phyloP scores from a whole-genome alignment of 2,329 filamentous ascomycete genomes.

The Neodidymelliopsis sp. region DNA sequence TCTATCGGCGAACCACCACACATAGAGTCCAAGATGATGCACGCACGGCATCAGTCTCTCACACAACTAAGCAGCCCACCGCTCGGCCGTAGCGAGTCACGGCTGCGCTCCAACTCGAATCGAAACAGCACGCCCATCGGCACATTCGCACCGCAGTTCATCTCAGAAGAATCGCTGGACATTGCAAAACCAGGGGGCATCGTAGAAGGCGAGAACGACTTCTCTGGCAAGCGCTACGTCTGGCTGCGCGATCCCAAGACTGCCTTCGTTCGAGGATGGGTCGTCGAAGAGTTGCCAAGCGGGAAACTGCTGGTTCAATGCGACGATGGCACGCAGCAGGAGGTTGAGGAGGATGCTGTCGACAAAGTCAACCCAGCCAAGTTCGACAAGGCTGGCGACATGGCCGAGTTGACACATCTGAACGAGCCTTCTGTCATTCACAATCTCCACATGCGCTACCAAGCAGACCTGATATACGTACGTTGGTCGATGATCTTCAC shows the following conservation, averaged over 20 bases:
- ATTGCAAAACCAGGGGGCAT: conserved; percentile 71
- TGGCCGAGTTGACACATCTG: conserved; percentile 97
- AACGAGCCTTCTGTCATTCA: conserved; percentile 98
- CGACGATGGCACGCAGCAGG: conserved; percentile 93
- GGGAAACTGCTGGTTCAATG: conserved; percentile 84
- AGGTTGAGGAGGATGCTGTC: conserved; percentile 84
- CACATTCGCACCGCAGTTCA: conserved; percentile 96
- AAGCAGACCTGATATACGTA: conserved; percentile 89
- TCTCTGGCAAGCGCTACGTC: conserved; percentile 97
- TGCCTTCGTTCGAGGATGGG: conserved; percentile 92
- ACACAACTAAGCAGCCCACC: conserved; percentile 55
- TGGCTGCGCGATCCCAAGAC: conserved; percentile 89
- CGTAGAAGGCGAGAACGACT: conserved; percentile 92
- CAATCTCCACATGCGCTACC: conserved; percentile 93
- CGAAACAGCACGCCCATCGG: conserved; percentile 70
- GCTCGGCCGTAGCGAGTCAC: conserved; percentile 47
- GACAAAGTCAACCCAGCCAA: conserved; percentile 99
- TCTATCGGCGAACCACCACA: conserved; percentile 41
- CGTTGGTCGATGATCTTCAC: conserved; percentile 33
- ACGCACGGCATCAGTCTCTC: conserved; percentile 73
- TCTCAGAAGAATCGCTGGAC: conserved; percentile 77
- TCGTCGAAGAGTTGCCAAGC: conserved; percentile 79
- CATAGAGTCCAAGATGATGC: conserved; percentile 55
- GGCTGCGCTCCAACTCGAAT: conserved; percentile 67
- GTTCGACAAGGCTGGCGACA: conserved; percentile 99